Conservation (phyloP, 2,329 filamentous ascomycete species). For the Aureobasidium sp. region DNA sequence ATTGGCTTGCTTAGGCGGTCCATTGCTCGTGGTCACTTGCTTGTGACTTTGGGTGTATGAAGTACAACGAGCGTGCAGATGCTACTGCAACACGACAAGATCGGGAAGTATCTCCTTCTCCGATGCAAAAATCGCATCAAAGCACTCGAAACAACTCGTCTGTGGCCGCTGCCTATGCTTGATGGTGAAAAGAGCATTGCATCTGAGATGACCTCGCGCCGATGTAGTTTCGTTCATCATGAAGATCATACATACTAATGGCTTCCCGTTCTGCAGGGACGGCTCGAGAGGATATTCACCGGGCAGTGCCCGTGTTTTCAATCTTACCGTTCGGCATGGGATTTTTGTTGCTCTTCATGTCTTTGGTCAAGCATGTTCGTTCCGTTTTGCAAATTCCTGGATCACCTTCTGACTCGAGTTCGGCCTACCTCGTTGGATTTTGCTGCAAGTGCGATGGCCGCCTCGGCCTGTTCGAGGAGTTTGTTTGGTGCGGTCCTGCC, state of each 20-base stretch:
- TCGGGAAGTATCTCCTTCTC: too few relatives aligned
- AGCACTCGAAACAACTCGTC: too few relatives aligned
- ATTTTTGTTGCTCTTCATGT: constrained; percentile 45
- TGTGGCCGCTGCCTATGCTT: too few relatives aligned
- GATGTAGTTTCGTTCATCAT: background rate
- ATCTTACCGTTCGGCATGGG: constrained; percentile 40
- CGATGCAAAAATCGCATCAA: too few relatives aligned
- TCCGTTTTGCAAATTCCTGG: constrained; percentile 37
- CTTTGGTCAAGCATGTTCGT: constrained; percentile 42
- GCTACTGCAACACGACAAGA: too few relatives aligned
- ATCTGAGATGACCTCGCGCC: constrained; percentile 26
- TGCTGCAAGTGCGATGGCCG: constrained; percentile 71
- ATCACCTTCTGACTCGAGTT: constrained; percentile 29
- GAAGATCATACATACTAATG: background rate
- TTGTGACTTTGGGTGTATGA: constrained; percentile 1
- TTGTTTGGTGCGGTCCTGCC: constrained; percentile 61
- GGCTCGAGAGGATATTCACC: constrained; percentile 32
- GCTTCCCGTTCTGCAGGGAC: constrained; percentile 35
- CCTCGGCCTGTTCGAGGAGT: constrained; percentile 73
- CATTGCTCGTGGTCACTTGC: constrained; percentile 40
- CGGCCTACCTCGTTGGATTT: constrained; percentile 53
- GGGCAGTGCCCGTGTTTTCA: constrained; percentile 38
- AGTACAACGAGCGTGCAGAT: background rate
- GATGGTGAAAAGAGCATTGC: too few relatives aligned
- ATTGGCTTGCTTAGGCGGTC: constrained; percentile 63